Conservation (phyloP, 2,329 filamentous ascomycete species). For the Periglandula ipomoeae region DNA sequence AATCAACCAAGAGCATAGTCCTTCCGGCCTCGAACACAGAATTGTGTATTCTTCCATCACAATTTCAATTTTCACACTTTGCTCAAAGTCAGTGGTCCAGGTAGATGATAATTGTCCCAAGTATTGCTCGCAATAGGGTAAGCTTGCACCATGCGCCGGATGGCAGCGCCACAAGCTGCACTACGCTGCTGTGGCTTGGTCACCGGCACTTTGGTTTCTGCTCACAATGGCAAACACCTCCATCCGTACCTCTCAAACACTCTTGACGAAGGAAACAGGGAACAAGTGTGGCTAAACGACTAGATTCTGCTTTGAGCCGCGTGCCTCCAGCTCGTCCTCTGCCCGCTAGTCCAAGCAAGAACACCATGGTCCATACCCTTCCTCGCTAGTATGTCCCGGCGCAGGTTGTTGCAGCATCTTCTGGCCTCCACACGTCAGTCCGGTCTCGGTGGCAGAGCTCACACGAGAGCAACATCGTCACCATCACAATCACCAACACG, state of each 20-base stretch:
- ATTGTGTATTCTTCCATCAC: too few species aligned
- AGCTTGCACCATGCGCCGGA: too few species aligned
- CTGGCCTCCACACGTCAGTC: slow-evolving; percentile 1
- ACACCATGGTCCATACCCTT: not conserved
- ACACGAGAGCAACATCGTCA: not conserved
- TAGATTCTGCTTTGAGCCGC: not conserved
- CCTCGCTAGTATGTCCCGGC: slow-evolving; percentile 13
- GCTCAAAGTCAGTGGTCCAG: too few species aligned
- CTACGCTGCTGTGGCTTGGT: not conserved
- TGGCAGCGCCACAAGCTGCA: not conserved
- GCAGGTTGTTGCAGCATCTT: slow-evolving; percentile 3
- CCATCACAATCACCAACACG: not conserved
- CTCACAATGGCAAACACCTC: too few species aligned
- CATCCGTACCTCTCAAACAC: too few species aligned
- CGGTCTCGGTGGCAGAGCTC: not conserved
- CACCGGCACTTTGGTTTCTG: too few species aligned
- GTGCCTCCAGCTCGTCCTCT: not conserved
- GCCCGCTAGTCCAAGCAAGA: not conserved
- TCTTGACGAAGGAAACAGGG: too few species aligned
- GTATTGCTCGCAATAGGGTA: too few species aligned
- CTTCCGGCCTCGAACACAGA: too few species aligned
- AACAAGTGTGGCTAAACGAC: not conserved
- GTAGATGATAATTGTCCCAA: too few species aligned
- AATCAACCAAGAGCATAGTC: too few species aligned
- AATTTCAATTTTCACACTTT: too few species aligned